These are phyloP conservation scores for Pythium periplocum DNA, from an alignment of 352 stramenopile species.

Conservation along the genomic window DNA sequence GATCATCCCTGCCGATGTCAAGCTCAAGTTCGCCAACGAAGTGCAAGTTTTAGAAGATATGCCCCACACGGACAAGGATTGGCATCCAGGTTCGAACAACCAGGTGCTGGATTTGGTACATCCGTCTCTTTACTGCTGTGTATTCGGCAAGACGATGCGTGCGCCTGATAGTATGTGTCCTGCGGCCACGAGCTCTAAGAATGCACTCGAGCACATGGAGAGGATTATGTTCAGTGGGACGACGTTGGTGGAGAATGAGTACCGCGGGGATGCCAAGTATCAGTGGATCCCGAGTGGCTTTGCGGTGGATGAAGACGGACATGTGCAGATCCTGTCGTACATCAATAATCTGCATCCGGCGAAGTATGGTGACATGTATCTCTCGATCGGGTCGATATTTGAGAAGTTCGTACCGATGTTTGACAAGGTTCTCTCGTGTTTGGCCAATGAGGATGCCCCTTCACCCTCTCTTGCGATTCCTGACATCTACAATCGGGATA, in stretches of 20 bases:
- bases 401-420: constrained; percentile 26
- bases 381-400: constrained; percentile 19
- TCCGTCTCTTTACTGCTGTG: constrained; percentile 56
- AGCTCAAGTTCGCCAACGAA: constrained; percentile 21
- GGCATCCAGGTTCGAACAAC: constrained; percentile 40
- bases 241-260: constrained; percentile 12
- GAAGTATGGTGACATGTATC: constrained; percentile 17
- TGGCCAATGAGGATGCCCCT: background rate
- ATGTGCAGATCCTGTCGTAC: constrained; percentile 20
- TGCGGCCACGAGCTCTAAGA: background rate
- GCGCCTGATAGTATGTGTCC: background rate
- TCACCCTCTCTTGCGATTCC: background rate
- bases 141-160: constrained; percentile 27
- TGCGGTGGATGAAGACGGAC: constrained; percentile 9
- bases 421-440: constrained; percentile 16
- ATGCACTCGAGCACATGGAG: constrained; percentile 25
- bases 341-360: constrained; percentile 35
- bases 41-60: constrained; percentile 30
- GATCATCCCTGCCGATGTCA: constrained; percentile 19
- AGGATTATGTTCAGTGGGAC: constrained; percentile 19
- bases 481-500: constrained; percentile 14
- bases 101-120: constrained; percentile 57
- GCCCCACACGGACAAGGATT: constrained; percentile 39
- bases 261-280: constrained; percentile 5
- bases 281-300: constrained; percentile 31